Evolutionary conservation across 441 rosid genomes (phyloP), one percentile per base, ranked within the genome.

Genomic region (Populus hybrid): DNA sequence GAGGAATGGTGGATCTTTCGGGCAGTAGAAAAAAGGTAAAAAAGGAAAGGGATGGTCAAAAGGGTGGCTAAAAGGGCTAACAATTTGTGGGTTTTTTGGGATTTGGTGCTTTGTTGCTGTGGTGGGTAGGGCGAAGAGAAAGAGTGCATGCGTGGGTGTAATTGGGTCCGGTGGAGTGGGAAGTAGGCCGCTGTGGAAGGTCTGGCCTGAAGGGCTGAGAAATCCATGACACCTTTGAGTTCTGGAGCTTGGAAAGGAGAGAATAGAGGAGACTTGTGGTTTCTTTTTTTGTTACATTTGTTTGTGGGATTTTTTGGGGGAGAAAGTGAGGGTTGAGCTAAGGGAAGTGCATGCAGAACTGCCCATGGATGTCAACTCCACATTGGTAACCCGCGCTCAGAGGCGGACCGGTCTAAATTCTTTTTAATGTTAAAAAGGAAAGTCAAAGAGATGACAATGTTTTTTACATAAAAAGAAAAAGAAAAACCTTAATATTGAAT

Each of bases 101-200:
- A 67, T 67, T 81, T 63, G 34, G 82, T 66, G 71, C 36, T 32
- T 23, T 75, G n/a, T 11, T 70, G 63, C n/a, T 70, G 79, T 10
- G 71, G n/a, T 66, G 46, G 9, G 32, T 72, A 50, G 23, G 81
- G 40, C 8, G 84, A 46, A 53, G 83, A 10, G 70, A 76, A 40
- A 18, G 80, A 24, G 66, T 84, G 87, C 90, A 87, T 83, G 74
- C 88, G 88, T 30, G 90, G 90, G 77, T 84, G 90, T 18, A 87
- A 78, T 81, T 87, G 90, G 5, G 90, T 84, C 7, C 88, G 88
- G 84, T 87, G 90, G 23, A 81, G 90, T 40, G 88, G 90, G 83
- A 85, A 79, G 87, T 77, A 81, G 70, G 85, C 53, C 23, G 79
- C 8, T 36, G 84, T 63, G 1, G 87, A 61, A 59, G 83, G 32